Base-by-base conservation (phyloP, 768 basidiomycete species). In the Daedaleopsis nitida region DNA sequence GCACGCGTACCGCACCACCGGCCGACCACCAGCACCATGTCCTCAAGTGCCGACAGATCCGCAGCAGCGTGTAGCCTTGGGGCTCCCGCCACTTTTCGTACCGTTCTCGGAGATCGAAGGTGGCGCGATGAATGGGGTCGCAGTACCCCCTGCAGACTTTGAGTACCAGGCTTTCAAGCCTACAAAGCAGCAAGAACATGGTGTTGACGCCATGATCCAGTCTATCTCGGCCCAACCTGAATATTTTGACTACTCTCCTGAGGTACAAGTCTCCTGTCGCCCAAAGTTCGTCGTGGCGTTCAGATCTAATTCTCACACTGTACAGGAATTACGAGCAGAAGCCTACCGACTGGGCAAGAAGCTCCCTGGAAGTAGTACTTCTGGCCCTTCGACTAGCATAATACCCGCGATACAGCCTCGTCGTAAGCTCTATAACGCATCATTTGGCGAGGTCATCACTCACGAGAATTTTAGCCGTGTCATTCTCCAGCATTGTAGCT, bases 31-130 rank as follows among this genome's bases (percentile, higher is more conserved):
- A 4, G 66, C 55, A 16, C 83, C 85, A 10, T 78, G 76, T 39
- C 82, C 85, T 0, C 76, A 73, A 54, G 69, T 76, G 3, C 86
- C 86, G 0, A 70, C 75, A n/a, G 77, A 75, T 19, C 74, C 77
- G 1, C 66, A 58, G n/a, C 76, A 77, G 39, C 81, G 86, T 10
- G 63, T 71, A 12, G 75, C 80, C 0, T 68, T 83, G 21, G 77
- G 78, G 37, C 76, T 87, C 0, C 79, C 83, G 0, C 81, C 81
- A 0, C 72, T 82, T 17, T 87, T 87, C 69, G 73, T 81, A 34
- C 84, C 86, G 24, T 66, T 67, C 52, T 21, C 64, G 1, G 62
- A 64, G 16, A 27, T 27, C 2, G 58, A 59, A n/a, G 9, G 32
- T 17, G 55, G 52, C 12, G 17, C 43, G 27, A 16, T 50, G 9